These are phyloP conservation scores for Dichomitus squalens DNA, from an alignment of 1,284 basidiomycete genomes.

Conservation along the genomic window DNA sequence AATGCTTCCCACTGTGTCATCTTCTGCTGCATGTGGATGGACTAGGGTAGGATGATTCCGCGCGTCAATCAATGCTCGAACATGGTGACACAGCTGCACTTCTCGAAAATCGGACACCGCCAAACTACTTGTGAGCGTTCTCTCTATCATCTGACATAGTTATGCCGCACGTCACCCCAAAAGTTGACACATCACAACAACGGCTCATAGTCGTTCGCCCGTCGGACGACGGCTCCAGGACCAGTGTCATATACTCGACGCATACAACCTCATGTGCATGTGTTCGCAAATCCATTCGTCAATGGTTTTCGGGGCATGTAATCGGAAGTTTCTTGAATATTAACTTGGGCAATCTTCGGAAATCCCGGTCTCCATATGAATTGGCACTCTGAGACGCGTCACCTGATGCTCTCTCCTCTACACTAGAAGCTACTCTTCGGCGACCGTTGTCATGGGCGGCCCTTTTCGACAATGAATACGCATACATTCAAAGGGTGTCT, in stretches of 20 bases:
- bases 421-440: too few relatives aligned
- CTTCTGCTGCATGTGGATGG: too few relatives aligned
- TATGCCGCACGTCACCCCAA: background rate
- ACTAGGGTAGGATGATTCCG: too few relatives aligned
- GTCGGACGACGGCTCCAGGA: background rate
- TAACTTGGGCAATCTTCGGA: background rate
- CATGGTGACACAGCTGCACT: too few relatives aligned
- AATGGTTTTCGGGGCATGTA: background rate
- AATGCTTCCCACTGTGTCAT: too few relatives aligned
- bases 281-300: background rate
- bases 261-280: background rate
- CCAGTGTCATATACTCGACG: background rate
- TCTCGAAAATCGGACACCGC: too few relatives aligned
- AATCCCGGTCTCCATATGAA: background rate
- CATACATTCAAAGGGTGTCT: background rate
- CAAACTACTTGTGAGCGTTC: background rate
- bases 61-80: too few relatives aligned
- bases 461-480: background rate
- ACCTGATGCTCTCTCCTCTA: too few relatives aligned
- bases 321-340: background rate
- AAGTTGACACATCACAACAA: background rate
- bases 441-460: background rate
- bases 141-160: background rate
- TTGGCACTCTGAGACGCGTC: background rate
- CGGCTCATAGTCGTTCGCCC: conserved; percentile 10